Evolutionary conservation across 78 protist species (phyloP), one percentile per base, ranked within the genome.

Genomic region (Tieghemostelium lacteum): DNA sequence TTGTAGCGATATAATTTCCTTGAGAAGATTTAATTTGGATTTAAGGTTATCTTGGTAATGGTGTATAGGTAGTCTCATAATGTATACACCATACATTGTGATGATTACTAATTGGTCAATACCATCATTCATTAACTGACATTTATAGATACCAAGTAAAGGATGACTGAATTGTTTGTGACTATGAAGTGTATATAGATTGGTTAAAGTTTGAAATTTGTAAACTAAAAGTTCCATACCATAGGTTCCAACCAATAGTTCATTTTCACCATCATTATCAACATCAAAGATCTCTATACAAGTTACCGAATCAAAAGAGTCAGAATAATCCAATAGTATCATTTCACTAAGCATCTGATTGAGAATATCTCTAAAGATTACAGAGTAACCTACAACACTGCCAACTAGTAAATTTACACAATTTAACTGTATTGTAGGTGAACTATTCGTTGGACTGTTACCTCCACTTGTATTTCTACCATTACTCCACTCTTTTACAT

Each of bases 231-330:
- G 26, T 34, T 83, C 78, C 72, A 57, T 83, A n/a, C 77, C 63
- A 70, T 83, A 83, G 12, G 80, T 83, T 17, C 91, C 91, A 42
- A 83, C 34, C n/a, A 83, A 31, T 28, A 83, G n/a, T 60, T 83
- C 91, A 58, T 83, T 83, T 34, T 70, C 78, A n/a, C 91, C 91
- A 58, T 83, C 91, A 0, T 62, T 78, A 58, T 83, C 91, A 3
- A 83, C 69, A 69, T 83, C 91, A 40, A 83, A 83, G 2, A 66
- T 66, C 19, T 83, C 61, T 2, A 83, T 50, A 58, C 73, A 67
- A 29, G 91, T 83, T 1, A 83, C 70, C n/a, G 78, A 39, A 58
- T 83, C 78, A 19, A 83, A 83, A 42, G 91, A 66, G 42, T 83
- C 91, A 28, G 91, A 83, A 6, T 83, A 17, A n/a, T 83, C 78